phyloP scores from a whole-genome alignment of 257 asterid species.

The Ligustrum vulgare region DNA sequence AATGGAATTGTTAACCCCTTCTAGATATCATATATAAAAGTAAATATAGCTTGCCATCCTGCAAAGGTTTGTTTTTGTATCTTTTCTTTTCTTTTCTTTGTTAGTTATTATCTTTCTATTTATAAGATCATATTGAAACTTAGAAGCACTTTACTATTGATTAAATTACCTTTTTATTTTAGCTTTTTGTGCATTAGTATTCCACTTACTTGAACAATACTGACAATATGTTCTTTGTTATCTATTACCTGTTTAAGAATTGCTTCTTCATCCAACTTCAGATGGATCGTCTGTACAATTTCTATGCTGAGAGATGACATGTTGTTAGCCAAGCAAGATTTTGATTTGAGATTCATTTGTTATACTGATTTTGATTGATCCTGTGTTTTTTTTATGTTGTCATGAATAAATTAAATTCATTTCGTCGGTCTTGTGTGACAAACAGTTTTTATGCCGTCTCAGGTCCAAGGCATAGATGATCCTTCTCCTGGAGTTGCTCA shows the following conservation, averaged over 20 bases:
- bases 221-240: background rate
- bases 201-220: background rate
- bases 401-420: background rate
- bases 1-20: background rate
- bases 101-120: background rate
- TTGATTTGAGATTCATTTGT: background rate
- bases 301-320: background rate
- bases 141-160: background rate
- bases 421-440: background rate
- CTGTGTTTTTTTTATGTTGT: too few species aligned
- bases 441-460: conserved; percentile 21
- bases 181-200: background rate
- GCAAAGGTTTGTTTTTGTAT: background rate
- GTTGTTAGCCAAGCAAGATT: background rate
- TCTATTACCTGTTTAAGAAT: background rate
- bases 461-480: conserved; percentile 58
- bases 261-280: background rate
- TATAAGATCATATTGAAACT: background rate
- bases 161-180: background rate
- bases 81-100: background rate
- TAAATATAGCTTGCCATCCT: background rate
- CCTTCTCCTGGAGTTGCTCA: conserved; percentile 60
- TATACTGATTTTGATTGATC: background rate
- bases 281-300: background rate
- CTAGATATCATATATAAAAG: background rate